Conservation (phyloP, 306 rosid genomes). For the Fragaria nilgerrensis region DNA sequence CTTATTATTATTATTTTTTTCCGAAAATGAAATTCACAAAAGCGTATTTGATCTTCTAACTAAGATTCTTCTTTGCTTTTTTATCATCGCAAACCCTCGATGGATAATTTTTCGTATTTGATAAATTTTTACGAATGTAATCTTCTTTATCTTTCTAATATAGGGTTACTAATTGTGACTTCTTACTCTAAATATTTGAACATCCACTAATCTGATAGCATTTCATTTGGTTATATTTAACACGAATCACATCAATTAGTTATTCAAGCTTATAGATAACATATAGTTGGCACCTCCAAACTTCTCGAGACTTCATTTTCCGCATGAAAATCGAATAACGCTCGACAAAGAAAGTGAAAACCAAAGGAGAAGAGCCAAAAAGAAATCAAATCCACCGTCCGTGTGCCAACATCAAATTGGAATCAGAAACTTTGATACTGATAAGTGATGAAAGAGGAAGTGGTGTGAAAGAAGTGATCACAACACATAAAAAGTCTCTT, state of each 20-base stretch:
- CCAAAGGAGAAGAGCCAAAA: not conserved
- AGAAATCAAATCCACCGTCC: constrained; percentile 1
- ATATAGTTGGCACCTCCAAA: not conserved
- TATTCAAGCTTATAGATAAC: not conserved
- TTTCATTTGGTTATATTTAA: not conserved
- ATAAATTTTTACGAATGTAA: not conserved
- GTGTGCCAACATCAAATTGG: not conserved
- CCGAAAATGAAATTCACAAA: not conserved
- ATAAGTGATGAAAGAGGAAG: not conserved
- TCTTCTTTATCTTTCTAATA: no score
- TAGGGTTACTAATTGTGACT: no score
- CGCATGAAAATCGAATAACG: not conserved
- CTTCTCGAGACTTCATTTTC: not conserved
- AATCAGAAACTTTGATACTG: constrained; percentile 15
- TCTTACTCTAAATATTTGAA: not conserved
- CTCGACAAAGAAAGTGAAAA: not conserved
- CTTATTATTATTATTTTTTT: not conserved
- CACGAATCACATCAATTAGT: not conserved
- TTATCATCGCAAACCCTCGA: not conserved
- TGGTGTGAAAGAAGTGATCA: not conserved
- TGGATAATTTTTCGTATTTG: not conserved
- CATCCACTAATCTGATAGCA: not conserved
- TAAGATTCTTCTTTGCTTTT: not conserved
- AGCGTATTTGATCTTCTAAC: not conserved
- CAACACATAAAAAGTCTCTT: constrained; percentile 11